Conservation (phyloP, 2,329 filamentous ascomycete genomes). For the Sporothrix humicola region DNA sequence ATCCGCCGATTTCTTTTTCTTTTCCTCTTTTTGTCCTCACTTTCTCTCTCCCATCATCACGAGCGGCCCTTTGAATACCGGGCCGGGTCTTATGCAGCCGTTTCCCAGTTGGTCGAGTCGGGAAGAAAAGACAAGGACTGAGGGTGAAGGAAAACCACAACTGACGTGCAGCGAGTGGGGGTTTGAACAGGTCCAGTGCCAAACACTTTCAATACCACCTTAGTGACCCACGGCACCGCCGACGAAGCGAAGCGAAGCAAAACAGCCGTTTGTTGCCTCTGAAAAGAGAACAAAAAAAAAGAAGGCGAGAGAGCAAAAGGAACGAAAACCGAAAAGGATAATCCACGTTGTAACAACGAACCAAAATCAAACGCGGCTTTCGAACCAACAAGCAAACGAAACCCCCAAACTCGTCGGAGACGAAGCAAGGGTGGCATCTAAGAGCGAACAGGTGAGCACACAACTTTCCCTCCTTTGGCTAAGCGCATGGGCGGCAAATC, state of each 20-base stretch:
- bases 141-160: no score
- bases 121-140: background rate
- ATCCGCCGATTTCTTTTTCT: background rate
- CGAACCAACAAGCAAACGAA: background rate
- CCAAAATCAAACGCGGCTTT: background rate
- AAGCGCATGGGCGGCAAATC: constrained; percentile 25
- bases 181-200: constrained; percentile 22
- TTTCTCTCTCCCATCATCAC: background rate
- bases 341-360: background rate
- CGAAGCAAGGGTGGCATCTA: constrained; percentile 1
- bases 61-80: background rate
- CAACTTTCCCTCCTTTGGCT: constrained; percentile 18
- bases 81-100: constrained; percentile 9
- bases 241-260: background rate
- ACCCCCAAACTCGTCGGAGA: background rate
- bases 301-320: background rate
- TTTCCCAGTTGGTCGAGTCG: background rate
- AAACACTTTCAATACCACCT: constrained; percentile 2
- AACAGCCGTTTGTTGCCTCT: background rate
- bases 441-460: background rate
- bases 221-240: background rate
- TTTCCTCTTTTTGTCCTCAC: background rate
- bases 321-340: background rate
- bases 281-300: background rate
- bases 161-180: constrained; percentile 27